A percentile compares a stretch with the other conserved stretches of the same genome.
Conservation (phyloP, 345 rosid genomes). For the rapeseed (Brassica napus) region Da-Ae NC_063447.1:14684501-14685000, state of each 20-base stretch:
- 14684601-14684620: slow-evolving; percentile 88
- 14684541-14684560: slow-evolving; percentile 80
- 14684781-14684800: slow-evolving; percentile 36
- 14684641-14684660: slow-evolving; percentile 62
- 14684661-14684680: slow-evolving; percentile 77
- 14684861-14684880: slow-evolving; percentile 94
- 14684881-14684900: not conserved
- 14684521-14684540: slow-evolving; percentile 86
- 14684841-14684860: slow-evolving; percentile 93
- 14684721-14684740: not conserved
- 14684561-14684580: slow-evolving; percentile 84
- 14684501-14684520: slow-evolving; percentile 73
- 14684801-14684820: slow-evolving; percentile 64
- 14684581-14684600: slow-evolving; percentile 67
- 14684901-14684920: not conserved
- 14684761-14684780: slow-evolving; percentile 19
- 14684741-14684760: not conserved
- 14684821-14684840: slow-evolving; percentile 76
- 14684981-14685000: slow-evolving; percentile 81
- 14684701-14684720: slow-evolving; percentile 70
- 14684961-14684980: slow-evolving; percentile 86
- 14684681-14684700: slow-evolving; percentile 72
- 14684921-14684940: slow-evolving; percentile 11
- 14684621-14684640: slow-evolving; percentile 68
- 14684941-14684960: slow-evolving; percentile 29